Base-by-base conservation (phyloP, 2,329 filamentous ascomycete species). In the Xylariaceae sp. region DNA sequence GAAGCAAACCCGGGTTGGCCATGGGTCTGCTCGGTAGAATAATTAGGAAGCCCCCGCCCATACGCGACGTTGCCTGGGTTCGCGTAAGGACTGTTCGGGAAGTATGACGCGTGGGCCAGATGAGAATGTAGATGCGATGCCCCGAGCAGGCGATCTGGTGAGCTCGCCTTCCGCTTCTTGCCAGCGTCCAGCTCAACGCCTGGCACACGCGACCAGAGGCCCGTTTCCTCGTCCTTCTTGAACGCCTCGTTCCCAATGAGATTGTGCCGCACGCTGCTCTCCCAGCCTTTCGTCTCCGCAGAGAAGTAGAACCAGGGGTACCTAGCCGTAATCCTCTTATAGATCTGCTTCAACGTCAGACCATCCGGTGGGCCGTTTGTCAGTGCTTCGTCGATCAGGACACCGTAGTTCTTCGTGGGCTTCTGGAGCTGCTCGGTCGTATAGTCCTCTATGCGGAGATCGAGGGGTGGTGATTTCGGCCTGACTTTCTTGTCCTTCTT, bases 211-310 rank as follows among this genome's bases (percentile, higher is more conserved):
- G 66, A 70, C 76, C 76, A 80, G 14, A 75, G 60, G 30, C 73
- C 69, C 1, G 70, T 74, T 18, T 68, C 66, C 26, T 77, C 73
- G 44, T 74, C 70, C 55, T 79, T 80, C 47, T 65, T 67, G 54
- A 80, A 80, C 5, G 74, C 76, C 47, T 74, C 71, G 53, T 79
- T 79, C 2, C 74, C 75, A 48, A 79, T 77, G 18, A 80, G 66
- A 40, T 79, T 80, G 50, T 80, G 76, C 1, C 76, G 71, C n/a
- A 80, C 76, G 50, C 74, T 79, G 48, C 75, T 79, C 55, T 80
- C 75, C 76, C 76, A 80, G n/a, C 76, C 76, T 53, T 78, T 80
- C 5, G 76, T 79, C 52, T 76, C 74, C 13, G 74, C 73, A 38
- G 65, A 67, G 51, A 79, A 79, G 48, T 71, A 74, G 47, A 75